Base-by-base conservation (phyloP, 2,329 filamentous ascomycete species). In the Pleomassaria siparia region DNA sequence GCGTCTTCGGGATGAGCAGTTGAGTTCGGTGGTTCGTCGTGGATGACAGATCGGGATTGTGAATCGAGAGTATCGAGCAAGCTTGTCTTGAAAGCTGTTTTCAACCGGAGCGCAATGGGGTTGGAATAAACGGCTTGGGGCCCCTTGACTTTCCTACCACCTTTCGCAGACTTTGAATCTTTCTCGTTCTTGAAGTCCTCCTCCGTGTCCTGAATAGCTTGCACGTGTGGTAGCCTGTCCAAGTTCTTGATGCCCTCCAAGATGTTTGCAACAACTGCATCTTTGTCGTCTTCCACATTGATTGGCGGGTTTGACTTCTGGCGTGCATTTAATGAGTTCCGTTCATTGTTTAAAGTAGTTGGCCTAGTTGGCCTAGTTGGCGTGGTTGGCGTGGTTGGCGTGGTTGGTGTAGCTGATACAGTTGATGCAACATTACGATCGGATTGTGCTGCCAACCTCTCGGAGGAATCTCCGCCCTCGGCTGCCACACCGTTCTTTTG, bases 391-490 rank as follows among this genome's bases (percentile, higher is more conserved):
- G 28, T 30, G n/a, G 21, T 35, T 26, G 9, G 3, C 30, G 12
- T 12, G 2, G 6, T 3, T 21, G 46, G 13, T 30, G 36, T 40
- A 13, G 49, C 26, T 11, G 46, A 20, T 20, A 48, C 28, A 4
- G 18, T 43, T 22, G 40, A 37, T 33, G 44, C 7, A 13, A 35
- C 26, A 43, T 37, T 21, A 25, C 25, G 16, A 13, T 53, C 40
- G 49, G 57, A 52, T 54, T 55, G 55, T 43, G 44, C 32, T 21
- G 30, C 39, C 42, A 36, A 40, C 26, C 30, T 33, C 26, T 50
- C 43, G 22, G 49, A 37, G 7, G 35, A 33, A 12, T 20, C 22
- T 41, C 25, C 45, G 25, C 21, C 35, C 40, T 40, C 44, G 29
- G 22, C 36, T 21, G 35, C 47, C 25, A 28, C 22, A 4, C n/a